Base-by-base conservation (phyloP, 495 filamentous ascomycete genomes). In the Podospora bellae-mahoneyi region DNA sequence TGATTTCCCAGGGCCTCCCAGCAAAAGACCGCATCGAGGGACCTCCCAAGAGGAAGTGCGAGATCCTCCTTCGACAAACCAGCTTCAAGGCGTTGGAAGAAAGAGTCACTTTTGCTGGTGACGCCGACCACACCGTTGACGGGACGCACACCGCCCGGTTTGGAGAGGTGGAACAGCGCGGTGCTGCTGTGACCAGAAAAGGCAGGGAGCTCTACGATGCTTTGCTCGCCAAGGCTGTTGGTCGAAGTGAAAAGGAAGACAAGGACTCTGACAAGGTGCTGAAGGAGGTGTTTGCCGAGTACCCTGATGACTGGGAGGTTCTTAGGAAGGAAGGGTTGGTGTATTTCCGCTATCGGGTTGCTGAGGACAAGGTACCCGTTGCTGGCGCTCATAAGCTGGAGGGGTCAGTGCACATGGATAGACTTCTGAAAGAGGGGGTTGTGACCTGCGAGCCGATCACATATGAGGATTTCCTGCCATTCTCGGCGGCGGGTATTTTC, bases 61-160 rank as follows among this genome's bases (percentile, higher is more conserved):
- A 79, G 0, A 80, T 81, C 7, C 70, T 81, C 28, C 68, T 82
- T 3, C 76, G 80, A 7, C 80, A 81, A 61, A 83, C 79, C 4
- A 83, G 80, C 64, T 83, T 83, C 69, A 77, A 76, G 62, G 79
- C 80, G 0, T 67, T 81, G 19, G 75, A 82, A 64, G 80, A 83
- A 58, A 71, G 72, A 0, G 77, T 83, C 0, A 71, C 74, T 23
- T 81, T 83, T 44, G 58, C 19, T 23, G 34, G 54, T 3, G 55
- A 5, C 19, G 18, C 18, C 19, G 61, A 44, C n/a, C 23, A 30
- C 9, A 23, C 15, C 64, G 64, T 81, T 0, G 71, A 76, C 23
- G 78, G 79, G 18, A 75, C 77, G 0, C 81, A 83, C 62, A 81
- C 74, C 10, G 81, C 80, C 1, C 74, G 81, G 1, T 83, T 83